These are phyloP conservation scores for Hyphopichia wangnamkhiaoensis DNA, from an alignment of 1,139 yeast species.

Conservation along the genomic window DNA sequence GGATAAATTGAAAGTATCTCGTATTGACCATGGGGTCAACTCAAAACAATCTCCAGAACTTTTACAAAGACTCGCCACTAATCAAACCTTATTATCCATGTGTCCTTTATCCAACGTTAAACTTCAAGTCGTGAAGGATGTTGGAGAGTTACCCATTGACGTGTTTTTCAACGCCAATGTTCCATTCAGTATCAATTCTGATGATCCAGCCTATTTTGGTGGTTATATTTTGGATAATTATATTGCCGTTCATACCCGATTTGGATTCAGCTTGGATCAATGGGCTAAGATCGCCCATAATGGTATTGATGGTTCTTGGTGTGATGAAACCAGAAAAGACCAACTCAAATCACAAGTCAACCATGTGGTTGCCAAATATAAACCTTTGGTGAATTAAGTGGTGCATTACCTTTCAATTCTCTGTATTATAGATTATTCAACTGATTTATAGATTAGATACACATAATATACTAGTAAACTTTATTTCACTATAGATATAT, in stretches of 20 bases:
- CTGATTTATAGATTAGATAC: neutral
- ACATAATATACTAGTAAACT: too few relatives aligned
- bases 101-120: constrained; percentile 79
- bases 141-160: constrained; percentile 64
- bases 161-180: constrained; percentile 59
- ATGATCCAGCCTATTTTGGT: constrained; percentile 87
- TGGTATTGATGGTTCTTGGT: constrained; percentile 73
- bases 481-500: too few relatives aligned
- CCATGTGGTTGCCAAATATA: constrained; percentile 47
- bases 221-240: constrained; percentile 80
- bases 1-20: constrained; percentile 56
- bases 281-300: constrained; percentile 63
- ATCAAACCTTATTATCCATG: constrained; percentile 59
- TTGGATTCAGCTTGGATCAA: constrained; percentile 55
- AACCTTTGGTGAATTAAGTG: constrained; percentile 8
- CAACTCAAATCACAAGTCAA: constrained; percentile 47
- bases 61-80: constrained; percentile 53
- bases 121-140: constrained; percentile 69
- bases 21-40: constrained; percentile 81
- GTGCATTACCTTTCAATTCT: neutral
- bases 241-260: constrained; percentile 60
- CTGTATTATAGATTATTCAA: neutral
- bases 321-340: constrained; percentile 51
- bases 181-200: constrained; percentile 77
- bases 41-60: constrained; percentile 54